Base-by-base conservation (phyloP, 768 basidiomycete genomes). In the Boletus eberwhitei region DNA sequence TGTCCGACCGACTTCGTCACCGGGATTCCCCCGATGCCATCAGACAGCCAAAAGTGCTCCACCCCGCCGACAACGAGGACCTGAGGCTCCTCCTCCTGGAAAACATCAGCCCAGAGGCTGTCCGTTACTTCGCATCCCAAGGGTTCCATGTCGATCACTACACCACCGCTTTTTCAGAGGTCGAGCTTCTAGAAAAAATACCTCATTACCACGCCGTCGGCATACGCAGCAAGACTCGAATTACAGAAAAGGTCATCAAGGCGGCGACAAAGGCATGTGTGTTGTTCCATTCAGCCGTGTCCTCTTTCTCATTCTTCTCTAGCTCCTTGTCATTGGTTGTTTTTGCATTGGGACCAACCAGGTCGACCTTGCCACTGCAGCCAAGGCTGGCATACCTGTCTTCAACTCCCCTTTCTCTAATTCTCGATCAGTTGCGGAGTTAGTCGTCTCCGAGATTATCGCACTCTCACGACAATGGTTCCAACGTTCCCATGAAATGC, bases 291-390 rank as follows among this genome's bases (percentile, higher is more conserved):
- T 32, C 38, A 19, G 6, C 43, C 31, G 12, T 19, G 36, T 36
- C 50, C 31, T 16, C 39, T 32, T 19, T 38, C 49, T 64, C 36
- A 36, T 21, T 5, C 6, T 22, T 44, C 41, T 54, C 44, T 65
- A 99, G 94, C 88, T 99, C 43, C 81, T 98, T 13, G 91, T 87
- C 66, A 93, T 98, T 59, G 96, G 97, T 12, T 99, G 97, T 73
- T 99, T 99, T 82, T 99, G 97, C 75, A 99, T 99, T 60, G 97
- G 97, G 48, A 95, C 93, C 50, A 98, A 98, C 73, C 97, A 98
- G 73, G 97, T 98, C 60, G 94, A 98, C 69, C 85, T 99, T 43
- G 56, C 69, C 47, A 84, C 88, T 3, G 93, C 95, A 24, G 85
- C 88, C 35, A 83, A 83, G 50, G 84, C 90, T 49, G 97, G 97